Evolutionary conservation across 1,284 basidiomycete species (phyloP).

Genomic region (Tilletia indica): DNA sequence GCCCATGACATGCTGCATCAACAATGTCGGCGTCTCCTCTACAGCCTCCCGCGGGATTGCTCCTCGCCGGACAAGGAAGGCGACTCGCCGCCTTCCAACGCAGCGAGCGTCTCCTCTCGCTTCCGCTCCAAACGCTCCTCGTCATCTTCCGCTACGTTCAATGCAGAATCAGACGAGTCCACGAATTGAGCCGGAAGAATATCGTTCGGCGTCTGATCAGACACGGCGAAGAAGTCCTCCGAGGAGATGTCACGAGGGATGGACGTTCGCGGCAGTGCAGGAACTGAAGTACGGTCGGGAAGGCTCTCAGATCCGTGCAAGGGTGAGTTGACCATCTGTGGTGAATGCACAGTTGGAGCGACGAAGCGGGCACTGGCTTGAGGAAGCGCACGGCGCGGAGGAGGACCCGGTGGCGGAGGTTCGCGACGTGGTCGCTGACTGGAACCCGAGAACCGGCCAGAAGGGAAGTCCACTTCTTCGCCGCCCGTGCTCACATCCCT

Average conservation of each 20-base stretch:
- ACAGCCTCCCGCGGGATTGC: not conserved
- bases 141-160: not conserved
- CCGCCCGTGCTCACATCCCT: too few species aligned
- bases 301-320: too few species aligned
- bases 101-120: constrained; percentile 5
- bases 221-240: too few species aligned
- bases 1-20: constrained; percentile 15
- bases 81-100: not conserved
- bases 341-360: not conserved
- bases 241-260: too few species aligned
- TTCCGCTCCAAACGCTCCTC: not conserved
- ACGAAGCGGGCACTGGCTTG: not conserved
- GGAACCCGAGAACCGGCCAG: too few species aligned
- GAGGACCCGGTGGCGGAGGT: not conserved
- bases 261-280: too few species aligned
- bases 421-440: not conserved
- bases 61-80: not conserved
- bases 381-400: not conserved
- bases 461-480: too few species aligned
- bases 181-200: not conserved
- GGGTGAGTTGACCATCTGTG: too few species aligned
- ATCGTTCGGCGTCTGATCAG: not conserved
- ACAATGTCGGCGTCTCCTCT: not conserved
- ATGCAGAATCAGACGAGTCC: not conserved
- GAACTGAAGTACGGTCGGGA: too few species aligned